Evolutionary conservation across 2,329 filamentous ascomycete species (phyloP), one percentile per base, ranked within the genome.

Genomic region (Colletotrichum sansevieriae): DNA sequence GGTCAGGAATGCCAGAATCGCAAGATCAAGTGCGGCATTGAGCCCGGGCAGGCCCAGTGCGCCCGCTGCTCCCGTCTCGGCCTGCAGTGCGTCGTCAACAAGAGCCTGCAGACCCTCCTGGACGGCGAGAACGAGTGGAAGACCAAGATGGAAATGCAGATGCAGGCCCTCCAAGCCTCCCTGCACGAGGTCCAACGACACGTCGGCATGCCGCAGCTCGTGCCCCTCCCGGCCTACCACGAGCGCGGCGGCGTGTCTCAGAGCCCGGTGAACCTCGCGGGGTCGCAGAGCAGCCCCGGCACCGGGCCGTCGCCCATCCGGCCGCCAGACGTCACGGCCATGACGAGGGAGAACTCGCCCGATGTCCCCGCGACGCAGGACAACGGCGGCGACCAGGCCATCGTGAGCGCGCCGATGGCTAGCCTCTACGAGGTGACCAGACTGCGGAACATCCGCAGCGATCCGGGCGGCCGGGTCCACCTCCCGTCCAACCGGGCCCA

Each of bases 1-100:
- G 76, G 76, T 68, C 74, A 76, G 66, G 83, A 85, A 74, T 87
- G 84, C 69, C 84, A 86, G 71, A 80, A 80, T 22, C 83, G 85
- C 72, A 88, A 88, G 74, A 86, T 88, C 72, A 84, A 85, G 72
- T 88, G 85, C 73, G 82, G 84, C 65, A 81, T 86, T 71, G 79
- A 82, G 63, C 70, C 72, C 37, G 83, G 83, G 8, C 79, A 83
- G 68, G 72, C 77, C 7, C 81, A 78, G 64, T 87, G 85, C 74
- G 80, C 79, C 9, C 81, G 86, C 72, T 87, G 85, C 71, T 74
- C 79, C 37, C 82, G 83, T 46, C 82, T 83, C 25, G 82, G 83
- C 10, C 78, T 87, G 46, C 82, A 83, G 68, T 87, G 85, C 72
- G 78, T 85, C 9, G 82, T 87, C 39, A 87, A 87, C 72, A 84